phyloP scores from a whole-genome alignment of 257 asterid species.

The Ocimum tenuiflorum region DNA sequence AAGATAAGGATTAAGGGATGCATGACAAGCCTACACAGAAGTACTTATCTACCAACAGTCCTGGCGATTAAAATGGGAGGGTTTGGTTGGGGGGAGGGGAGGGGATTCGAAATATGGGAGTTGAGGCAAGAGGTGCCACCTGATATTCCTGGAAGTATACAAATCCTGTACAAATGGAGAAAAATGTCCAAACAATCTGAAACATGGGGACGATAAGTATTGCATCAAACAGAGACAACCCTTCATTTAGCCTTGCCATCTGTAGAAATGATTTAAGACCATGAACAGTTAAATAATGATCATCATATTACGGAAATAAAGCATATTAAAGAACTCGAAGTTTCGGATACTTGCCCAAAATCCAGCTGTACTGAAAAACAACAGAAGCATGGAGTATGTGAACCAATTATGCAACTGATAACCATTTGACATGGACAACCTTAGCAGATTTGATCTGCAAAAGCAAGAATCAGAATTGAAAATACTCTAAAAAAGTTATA shows the following conservation, averaged over 20 bases:
- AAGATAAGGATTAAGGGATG: too few relatives aligned
- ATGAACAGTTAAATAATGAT: conserved; percentile 15
- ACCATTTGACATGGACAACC: conserved; percentile 73
- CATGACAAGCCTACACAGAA: too few relatives aligned
- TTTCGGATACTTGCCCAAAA: conserved; percentile 65
- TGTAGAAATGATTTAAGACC: conserved; percentile 31
- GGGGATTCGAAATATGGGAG: neutral
- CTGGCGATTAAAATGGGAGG: too few relatives aligned
- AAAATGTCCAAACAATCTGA: conserved; percentile 96
- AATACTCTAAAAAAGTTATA: conserved; percentile 11
- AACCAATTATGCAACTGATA: conserved; percentile 94
- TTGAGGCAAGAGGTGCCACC: conserved; percentile 40
- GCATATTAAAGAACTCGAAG: conserved; percentile 10
- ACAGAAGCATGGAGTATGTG: conserved; percentile 77
- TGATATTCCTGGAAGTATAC: conserved; percentile 91
- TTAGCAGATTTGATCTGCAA: conserved; percentile 80
- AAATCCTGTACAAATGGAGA: conserved; percentile 98
- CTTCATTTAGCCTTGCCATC: conserved; percentile 96
- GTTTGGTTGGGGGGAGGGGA: too few relatives aligned
- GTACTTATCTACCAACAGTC: too few relatives aligned
- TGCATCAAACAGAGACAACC: conserved; percentile 84
- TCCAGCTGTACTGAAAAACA: conserved; percentile 92
- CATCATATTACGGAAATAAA: neutral
- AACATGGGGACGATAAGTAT: conserved; percentile 97
- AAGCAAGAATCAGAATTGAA: conserved; percentile 19